Evolutionary conservation across 192 early-diverging fungal species (phyloP), one percentile per base, ranked within the genome.

Genomic region (Entomortierella parvispora): DNA sequence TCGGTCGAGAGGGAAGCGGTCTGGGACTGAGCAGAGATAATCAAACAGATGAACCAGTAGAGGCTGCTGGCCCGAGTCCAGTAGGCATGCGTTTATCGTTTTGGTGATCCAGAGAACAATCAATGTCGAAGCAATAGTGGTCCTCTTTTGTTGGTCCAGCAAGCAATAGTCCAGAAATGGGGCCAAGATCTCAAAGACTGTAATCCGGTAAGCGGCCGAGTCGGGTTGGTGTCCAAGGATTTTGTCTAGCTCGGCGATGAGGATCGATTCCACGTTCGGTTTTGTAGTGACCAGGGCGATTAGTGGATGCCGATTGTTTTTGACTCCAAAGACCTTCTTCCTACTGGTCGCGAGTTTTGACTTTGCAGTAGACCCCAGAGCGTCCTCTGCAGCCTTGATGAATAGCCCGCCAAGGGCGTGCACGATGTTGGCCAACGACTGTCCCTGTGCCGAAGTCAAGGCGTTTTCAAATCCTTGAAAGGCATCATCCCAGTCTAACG

Each of bases 271-370:
- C 0, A 64, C 54, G 2, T 56, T 52, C 2, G 54, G 5, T 29
- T 77, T 63, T 28, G 61, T 64, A 8, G 56, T 25, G n/a, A 77
- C 45, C 18, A 77, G 43, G 5, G 65, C 53, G 31, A 77, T 65
- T 15, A 68, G 68, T 20, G 74, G 74, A n/a, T 77, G 74, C 53
- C 74, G 65, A 23, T 77, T 68, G 26, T 77, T 77, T 50, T 77
- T 77, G 59, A 29, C 44, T 0, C 34, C 49, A 54, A 68, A 77
- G 32, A 59, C 55, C 34, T 25, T 58, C 32, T 46, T 58, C 5
- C 31, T 77, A 31, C 34, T 58, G n/a, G 37, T 62, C 9, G 60
- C 45, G 26, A 17, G 45, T 10, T 45, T 62, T 22, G 54, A 59
- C 4, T 28, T 22, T 4, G 50, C 32, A 28, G 58, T n/a, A n/a